phyloP scores from a whole-genome alignment of 1,284 basidiomycete genomes.

The Leccinum huronense region DNA sequence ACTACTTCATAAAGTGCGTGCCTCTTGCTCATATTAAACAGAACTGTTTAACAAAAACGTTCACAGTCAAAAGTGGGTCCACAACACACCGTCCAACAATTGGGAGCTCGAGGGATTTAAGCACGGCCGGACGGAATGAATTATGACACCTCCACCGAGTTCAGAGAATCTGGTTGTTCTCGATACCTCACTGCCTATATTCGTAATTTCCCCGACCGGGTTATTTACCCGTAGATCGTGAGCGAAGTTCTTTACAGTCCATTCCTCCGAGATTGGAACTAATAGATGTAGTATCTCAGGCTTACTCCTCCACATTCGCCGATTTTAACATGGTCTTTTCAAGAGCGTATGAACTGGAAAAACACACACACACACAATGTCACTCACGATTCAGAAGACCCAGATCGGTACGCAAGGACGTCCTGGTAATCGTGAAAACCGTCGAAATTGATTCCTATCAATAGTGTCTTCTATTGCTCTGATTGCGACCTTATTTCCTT shows the following conservation, averaged over 20 bases:
- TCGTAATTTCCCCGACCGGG: neutral
- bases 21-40: neutral
- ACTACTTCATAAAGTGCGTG: constrained; percentile 6
- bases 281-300: constrained; percentile 16
- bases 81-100: constrained; percentile 11
- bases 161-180: constrained; percentile 26
- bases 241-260: constrained; percentile 6
- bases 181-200: neutral
- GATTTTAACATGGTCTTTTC: constrained; percentile 21
- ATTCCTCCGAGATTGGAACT: neutral
- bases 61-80: constrained; percentile 7
- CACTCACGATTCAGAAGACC: constrained; percentile 14
- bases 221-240: constrained; percentile 14
- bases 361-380: constrained; percentile 20
- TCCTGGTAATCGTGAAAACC: neutral
- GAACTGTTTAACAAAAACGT: constrained; percentile 12
- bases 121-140: neutral
- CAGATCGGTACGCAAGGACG: constrained; percentile 12
- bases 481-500: constrained; percentile 25
- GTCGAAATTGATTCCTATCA: neutral
- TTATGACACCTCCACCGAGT: neutral
- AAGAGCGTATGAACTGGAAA: constrained; percentile 20
- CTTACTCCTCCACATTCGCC: constrained; percentile 16
- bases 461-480: constrained; percentile 23
- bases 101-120: constrained; percentile 13